Evolutionary conservation across 352 stramenopile species (phyloP), one percentile per base, ranked within the genome.

Genomic region (Phytophthora pluvialis): DNA sequence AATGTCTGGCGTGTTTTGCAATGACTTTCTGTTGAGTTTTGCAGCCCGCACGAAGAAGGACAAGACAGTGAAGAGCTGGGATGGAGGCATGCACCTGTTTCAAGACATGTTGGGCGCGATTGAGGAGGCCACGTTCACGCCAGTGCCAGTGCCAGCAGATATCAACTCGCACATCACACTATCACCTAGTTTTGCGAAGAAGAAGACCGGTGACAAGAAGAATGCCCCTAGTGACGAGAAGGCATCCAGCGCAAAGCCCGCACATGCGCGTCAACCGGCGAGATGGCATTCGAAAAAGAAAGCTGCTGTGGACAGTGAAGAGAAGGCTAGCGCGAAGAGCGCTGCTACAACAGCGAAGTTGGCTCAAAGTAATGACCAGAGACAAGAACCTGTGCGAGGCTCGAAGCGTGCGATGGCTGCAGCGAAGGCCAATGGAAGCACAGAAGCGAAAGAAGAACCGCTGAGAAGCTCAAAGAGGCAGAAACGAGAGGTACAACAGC

Each of bases 21-120:
- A 25, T 75, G 5, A 33, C 26, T 4, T 48, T 53, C 5, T 57
- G 9, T 36, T 29, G 10, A 25, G 36, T 38, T 42, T 46, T 45
- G 33, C 53, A 72, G 63, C 64, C 68, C 55, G 38, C 10, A 74
- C 57, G 16, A 71, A 46, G 28, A 72, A 75, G 29, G 67, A 65
- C 21, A 42, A 46, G 10, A 75, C 45, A 8, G 45, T 53, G 0
- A 76, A 73, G 21, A 84, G 78, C 64, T 90, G 81, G 81, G 64
- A 88, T 69, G 81, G 81, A 11, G 50, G 76, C 48, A 81, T 83
- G 67, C 64, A 77, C 46, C 62, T 89, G 18, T 89, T 89, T 55
- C 71, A 83, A 48, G 75, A 81, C 49, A 75, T 82, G 63, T 33
- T 82, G 6, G 71, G 74, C 1, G 29, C 49, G 12, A 75, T 77